Percentiles rank a stretch among this genome's conserved stretches.
phyloP scores from a whole-genome alignment of 352 stramenopile genomes.

The Blastocystis hominis region DNA sequence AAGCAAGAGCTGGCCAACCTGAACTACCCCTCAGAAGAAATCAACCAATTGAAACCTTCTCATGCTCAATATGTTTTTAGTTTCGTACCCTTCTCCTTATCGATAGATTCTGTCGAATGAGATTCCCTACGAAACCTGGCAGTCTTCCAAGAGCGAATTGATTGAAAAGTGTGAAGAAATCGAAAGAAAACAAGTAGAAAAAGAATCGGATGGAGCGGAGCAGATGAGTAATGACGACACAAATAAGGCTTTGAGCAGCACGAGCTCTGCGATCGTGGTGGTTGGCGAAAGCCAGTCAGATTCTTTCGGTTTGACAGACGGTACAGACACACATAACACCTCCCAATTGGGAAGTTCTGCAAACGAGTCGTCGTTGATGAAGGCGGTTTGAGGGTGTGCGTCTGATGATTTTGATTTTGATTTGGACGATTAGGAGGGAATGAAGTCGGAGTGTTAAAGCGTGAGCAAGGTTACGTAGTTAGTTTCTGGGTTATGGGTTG shows the following conservation, averaged over 20 bases:
- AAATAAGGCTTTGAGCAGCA: background rate
- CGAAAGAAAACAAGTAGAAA: background rate
- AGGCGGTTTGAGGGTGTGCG: background rate
- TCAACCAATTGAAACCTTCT: background rate
- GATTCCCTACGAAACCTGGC: background rate
- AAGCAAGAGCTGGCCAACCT: background rate
- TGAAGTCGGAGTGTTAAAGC: no score
- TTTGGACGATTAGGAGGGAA: background rate
- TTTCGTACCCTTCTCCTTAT: background rate
- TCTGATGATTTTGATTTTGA: background rate
- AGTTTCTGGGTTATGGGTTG: no score
- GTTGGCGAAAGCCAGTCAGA: background rate
- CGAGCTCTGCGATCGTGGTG: background rate
- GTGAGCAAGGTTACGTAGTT: no score
- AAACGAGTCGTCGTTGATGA: background rate
- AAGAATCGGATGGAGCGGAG: background rate
- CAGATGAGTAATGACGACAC: background rate
- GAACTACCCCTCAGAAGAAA: background rate
- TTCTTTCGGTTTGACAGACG: background rate
- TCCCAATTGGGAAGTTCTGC: no score
- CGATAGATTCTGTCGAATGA: slow-evolving; percentile 2
- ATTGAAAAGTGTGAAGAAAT: slow-evolving; percentile 18
- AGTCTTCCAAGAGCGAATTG: background rate
- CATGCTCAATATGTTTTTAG: slow-evolving; percentile 35
- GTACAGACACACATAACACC: background rate